These are phyloP conservation scores for Cerioporus squamosus DNA, from an alignment of 1,284 basidiomycete species.

Conservation along the genomic window DNA sequence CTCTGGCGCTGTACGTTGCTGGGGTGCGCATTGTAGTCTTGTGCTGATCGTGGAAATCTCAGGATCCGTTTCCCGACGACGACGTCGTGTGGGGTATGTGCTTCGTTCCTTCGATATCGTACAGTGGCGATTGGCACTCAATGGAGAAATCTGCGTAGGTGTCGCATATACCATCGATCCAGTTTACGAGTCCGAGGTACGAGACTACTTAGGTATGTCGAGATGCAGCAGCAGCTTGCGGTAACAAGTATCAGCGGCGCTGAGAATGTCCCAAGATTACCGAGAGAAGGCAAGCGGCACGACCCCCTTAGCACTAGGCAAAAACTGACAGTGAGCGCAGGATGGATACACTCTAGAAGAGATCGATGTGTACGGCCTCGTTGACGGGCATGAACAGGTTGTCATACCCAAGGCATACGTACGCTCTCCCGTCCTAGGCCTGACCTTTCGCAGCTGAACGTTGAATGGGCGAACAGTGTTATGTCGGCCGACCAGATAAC, in stretches of 20 bases:
- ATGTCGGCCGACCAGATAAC: conserved; percentile 79
- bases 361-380: conserved; percentile 62
- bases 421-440: too few relatives aligned
- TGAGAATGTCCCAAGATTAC: conserved; percentile 53
- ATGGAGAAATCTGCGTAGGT: conserved; percentile 45
- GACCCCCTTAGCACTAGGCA: background rate
- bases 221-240: background rate
- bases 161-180: conserved; percentile 87
- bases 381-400: conserved; percentile 55
- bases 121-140: background rate
- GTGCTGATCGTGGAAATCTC: background rate
- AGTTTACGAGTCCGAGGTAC: conserved; percentile 69
- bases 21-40: background rate
- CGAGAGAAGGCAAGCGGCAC: conserved; percentile 69
- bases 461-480: conserved; percentile 44
- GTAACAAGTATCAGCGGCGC: background rate
- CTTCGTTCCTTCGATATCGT: background rate
- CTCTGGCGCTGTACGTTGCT: conserved; percentile 56
- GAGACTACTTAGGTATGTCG: conserved; percentile 74
- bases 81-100: conserved; percentile 82
- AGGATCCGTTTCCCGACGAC: conserved; percentile 80
- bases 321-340: conserved; percentile 38
- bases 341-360: conserved; percentile 78
- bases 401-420: conserved; percentile 55
- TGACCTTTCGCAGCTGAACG: background rate